These are phyloP conservation scores for Porodaedalea pini DNA, from an alignment of 1,284 basidiomycete genomes.

Conservation along the genomic window DNA sequence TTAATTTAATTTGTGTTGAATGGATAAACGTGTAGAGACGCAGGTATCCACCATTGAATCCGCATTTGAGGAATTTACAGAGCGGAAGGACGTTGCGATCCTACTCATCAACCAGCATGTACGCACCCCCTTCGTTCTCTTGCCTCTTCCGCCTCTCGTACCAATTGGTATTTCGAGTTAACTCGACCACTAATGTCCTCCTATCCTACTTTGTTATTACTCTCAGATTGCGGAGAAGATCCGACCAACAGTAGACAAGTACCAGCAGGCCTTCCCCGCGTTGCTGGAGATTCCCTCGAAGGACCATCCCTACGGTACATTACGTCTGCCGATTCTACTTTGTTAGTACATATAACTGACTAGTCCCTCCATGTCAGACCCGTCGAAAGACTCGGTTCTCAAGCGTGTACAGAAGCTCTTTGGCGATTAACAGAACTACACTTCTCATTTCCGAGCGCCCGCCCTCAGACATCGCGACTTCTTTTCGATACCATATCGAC, in stretches of 20 bases:
- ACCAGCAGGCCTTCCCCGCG: constrained; percentile 94
- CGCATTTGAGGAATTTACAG: constrained; percentile 88
- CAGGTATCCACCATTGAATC: constrained; percentile 85
- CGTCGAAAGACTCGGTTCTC: constrained; percentile 93
- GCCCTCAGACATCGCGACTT: background rate
- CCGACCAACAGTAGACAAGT: constrained; percentile 90
- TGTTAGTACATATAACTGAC: background rate
- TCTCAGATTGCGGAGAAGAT: constrained; percentile 93
- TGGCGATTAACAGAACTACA: constrained; percentile 62
- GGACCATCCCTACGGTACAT: constrained; percentile 85
- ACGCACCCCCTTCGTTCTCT: constrained; percentile 32
- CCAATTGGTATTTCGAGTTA: no score
- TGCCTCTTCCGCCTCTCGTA: no score
- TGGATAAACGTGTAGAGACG: constrained; percentile 59
- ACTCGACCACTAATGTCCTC: background rate
- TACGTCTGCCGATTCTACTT: background rate
- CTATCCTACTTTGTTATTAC: background rate
- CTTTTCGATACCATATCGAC: background rate
- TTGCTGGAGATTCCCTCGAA: constrained; percentile 96
- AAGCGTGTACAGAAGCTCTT: constrained; percentile 97
- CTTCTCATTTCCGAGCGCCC: background rate
- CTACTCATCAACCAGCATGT: constrained; percentile 97
- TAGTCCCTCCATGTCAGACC: constrained; percentile 56
- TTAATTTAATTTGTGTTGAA: background rate
- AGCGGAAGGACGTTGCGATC: constrained; percentile 91